A percentile compares a stretch with the other conserved stretches of the same genome.
Conservation (phyloP, 208 protist species). For the Trypanosoma caninum region DNA sequence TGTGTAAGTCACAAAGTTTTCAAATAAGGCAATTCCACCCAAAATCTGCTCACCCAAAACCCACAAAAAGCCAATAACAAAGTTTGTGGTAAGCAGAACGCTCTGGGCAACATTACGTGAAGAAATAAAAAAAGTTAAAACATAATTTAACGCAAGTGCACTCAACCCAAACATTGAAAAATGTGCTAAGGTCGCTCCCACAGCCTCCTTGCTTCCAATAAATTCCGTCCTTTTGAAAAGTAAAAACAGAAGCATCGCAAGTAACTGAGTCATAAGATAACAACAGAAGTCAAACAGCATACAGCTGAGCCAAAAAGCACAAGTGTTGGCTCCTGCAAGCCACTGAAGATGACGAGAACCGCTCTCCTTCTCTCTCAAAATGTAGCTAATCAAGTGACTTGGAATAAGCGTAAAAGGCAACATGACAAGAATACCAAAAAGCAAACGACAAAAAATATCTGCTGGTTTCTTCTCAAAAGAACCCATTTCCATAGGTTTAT, state of each 20-base stretch:
- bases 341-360: slow-evolving; percentile 80
- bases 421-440: slow-evolving; percentile 73
- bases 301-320: slow-evolving; percentile 77
- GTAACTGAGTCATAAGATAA: slow-evolving; percentile 55
- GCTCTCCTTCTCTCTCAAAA: slow-evolving; percentile 74
- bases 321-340: slow-evolving; percentile 59
- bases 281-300: slow-evolving; percentile 73
- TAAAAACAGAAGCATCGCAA: slow-evolving; percentile 61
- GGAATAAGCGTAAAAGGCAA: slow-evolving; percentile 84
- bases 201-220: slow-evolving; percentile 34
- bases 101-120: slow-evolving; percentile 70
- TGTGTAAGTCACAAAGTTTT: slow-evolving; percentile 43
- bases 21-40: slow-evolving; percentile 22
- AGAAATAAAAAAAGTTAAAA: slow-evolving; percentile 81
- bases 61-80: slow-evolving; percentile 79
- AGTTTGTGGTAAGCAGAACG: slow-evolving; percentile 77
- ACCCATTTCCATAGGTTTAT: slow-evolving; percentile 64
- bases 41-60: slow-evolving; percentile 71
- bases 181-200: slow-evolving; percentile 49
- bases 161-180: slow-evolving; percentile 72
- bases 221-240: slow-evolving; percentile 74
- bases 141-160: slow-evolving; percentile 68
- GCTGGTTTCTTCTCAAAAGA: slow-evolving; percentile 53
- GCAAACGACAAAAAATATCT: slow-evolving; percentile 48
- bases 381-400: slow-evolving; percentile 70